phyloP scores from a whole-genome alignment of 2,329 filamentous ascomycete genomes.

The Colletotrichum nymphaeae region DNA sequence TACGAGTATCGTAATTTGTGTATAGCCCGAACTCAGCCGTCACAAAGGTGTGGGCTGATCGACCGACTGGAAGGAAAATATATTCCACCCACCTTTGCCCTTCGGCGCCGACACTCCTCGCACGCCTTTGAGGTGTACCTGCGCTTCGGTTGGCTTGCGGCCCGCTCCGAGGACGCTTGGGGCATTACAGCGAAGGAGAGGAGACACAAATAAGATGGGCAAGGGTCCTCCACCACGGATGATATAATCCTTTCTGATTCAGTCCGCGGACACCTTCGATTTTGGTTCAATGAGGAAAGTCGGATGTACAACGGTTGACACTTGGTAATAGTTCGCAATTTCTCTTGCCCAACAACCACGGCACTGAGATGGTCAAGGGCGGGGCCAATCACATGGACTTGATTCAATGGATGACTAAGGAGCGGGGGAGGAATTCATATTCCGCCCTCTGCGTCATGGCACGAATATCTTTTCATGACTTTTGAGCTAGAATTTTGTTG shows the following conservation, averaged over 20 bases:
- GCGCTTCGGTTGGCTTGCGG: conserved; percentile 25
- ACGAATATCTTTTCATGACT: not conserved
- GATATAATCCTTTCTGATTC: not conserved
- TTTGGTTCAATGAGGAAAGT: not conserved
- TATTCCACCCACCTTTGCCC: conserved; percentile 45
- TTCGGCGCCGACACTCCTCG: conserved; percentile 49
- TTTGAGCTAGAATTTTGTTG: not conserved
- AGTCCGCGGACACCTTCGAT: not conserved
- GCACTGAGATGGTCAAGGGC: not conserved
- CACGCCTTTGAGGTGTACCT: conserved; percentile 45
- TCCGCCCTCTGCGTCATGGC: conserved; percentile 25
- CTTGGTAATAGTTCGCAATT: not conserved
- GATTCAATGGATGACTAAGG: conserved; percentile 3
- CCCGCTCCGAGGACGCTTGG: conserved; percentile 26
- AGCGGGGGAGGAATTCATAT: conserved; percentile 27
- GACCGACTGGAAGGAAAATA: not conserved
- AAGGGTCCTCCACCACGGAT: conserved; percentile 11
- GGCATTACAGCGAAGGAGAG: conserved; percentile 14
- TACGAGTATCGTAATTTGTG: not conserved
- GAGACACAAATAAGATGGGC: not conserved
- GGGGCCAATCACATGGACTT: conserved; percentile 20
- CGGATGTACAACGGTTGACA: not conserved
- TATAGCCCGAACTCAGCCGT: too few relatives aligned
- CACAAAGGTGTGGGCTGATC: not conserved
- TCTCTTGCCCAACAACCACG: not conserved